Conservation (phyloP, 2,329 filamentous ascomycete species). For the Thielaviopsis euricoi region DNA sequence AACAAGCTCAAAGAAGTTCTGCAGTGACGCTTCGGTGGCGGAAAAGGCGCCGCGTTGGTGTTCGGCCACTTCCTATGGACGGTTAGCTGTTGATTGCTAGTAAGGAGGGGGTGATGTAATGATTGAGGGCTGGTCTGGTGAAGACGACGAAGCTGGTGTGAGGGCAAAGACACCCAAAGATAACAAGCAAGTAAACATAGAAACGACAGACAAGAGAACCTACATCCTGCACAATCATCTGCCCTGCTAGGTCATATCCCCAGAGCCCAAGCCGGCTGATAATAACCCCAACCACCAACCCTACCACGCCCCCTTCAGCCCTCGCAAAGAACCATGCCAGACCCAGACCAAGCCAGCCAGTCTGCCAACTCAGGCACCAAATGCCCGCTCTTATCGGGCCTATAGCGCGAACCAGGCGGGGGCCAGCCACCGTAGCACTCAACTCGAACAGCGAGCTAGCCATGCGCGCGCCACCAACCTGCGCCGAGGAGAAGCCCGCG, state of each 20-base stretch:
- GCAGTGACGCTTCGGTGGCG: slow-evolving; percentile 47
- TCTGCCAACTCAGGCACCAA: slow-evolving; percentile 55
- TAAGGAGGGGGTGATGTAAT: too few relatives aligned
- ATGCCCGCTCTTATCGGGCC: slow-evolving; percentile 48
- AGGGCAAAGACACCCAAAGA: too few relatives aligned
- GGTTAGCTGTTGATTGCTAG: background rate
- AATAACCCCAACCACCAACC: slow-evolving; percentile 32
- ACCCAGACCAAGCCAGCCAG: slow-evolving; percentile 33
- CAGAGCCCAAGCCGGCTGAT: slow-evolving; percentile 44
- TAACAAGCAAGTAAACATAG: background rate
- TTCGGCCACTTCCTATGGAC: slow-evolving; percentile 33
- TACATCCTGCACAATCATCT: slow-evolving; percentile 45
- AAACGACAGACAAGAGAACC: slow-evolving; percentile 9
- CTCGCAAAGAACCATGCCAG: slow-evolving; percentile 25
- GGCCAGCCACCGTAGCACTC: slow-evolving; percentile 42
- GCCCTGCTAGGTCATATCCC: slow-evolving; percentile 44
- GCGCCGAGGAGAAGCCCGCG: slow-evolving; percentile 31
- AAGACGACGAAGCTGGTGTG: too few relatives aligned
- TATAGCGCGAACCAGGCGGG: slow-evolving; percentile 35
- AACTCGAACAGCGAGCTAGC: slow-evolving; percentile 39
- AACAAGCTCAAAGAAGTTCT: slow-evolving; percentile 54
- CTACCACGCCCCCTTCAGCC: slow-evolving; percentile 24
- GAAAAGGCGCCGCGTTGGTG: slow-evolving; percentile 52
- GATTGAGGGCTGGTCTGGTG: too few relatives aligned
- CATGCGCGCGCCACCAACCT: slow-evolving; percentile 37